Evolutionary conservation across 805 yeast species (phyloP), one percentile per base, ranked within the genome.

Genomic region (Saccharomycopsis malanga): DNA sequence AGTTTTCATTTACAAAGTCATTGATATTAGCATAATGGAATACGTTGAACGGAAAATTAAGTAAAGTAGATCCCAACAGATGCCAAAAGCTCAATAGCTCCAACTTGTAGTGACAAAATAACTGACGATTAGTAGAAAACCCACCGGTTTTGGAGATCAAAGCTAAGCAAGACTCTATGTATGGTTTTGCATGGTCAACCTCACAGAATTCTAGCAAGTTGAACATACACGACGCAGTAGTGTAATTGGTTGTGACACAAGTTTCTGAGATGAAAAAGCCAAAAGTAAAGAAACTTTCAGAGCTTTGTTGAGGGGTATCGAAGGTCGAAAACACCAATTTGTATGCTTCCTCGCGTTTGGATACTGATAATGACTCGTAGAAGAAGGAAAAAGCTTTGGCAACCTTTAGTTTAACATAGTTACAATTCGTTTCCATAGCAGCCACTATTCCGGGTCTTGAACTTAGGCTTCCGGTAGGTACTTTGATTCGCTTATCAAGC

Each of bases 191-290:
- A 36, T 59, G 61, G 1, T 44, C 39, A 34, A 62, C 66, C 17
- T 58, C 57, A 0, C 72, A 61, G 32, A 67, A 61, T 48, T 74
- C 77, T 4, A 73, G 53, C 37, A 75, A 54, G 49, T 68, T 72
- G 55, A 67, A 68, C 7, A 72, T 45, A 4, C 68, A 59, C 1
- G 70, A 61, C 7, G 65, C 48, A 32, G 66, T 52, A 3, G 72
- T 39, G 10, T 58, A 58, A 4, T 61, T 57, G 1, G 72, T 63
- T 4, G 60, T 42, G 7, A 51, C 39, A 1, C 74, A 60, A 5
- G 72, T 39, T 1, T 32, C 24, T 1, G 65, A 54, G 48, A 70
- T 63, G 49, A 71, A 68, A 25, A 56, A 49, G 34, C 66, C 60
- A 52, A 67, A 73, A 0, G 73, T 61, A 1, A 69, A 67, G 7